These are phyloP conservation scores for Phytophthora sojae DNA, from an alignment of 352 stramenopile genomes.

Conservation along the genomic window DNA sequence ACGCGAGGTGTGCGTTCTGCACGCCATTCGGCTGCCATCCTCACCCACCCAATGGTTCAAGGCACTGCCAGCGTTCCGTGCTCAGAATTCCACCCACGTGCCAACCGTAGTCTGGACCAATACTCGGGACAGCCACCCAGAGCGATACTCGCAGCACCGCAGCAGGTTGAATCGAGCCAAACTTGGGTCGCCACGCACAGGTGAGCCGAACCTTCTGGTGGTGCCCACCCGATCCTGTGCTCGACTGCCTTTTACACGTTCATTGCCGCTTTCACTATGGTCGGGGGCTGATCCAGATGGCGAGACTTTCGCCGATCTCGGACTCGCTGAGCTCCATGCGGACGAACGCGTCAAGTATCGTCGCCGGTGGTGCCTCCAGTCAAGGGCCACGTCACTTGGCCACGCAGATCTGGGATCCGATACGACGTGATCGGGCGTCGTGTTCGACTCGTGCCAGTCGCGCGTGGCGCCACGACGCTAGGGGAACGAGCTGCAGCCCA, in stretches of 20 bases:
- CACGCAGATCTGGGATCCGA: constrained; percentile 12
- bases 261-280: constrained; percentile 2
- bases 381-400: constrained; percentile 17
- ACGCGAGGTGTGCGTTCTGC: too few species aligned
- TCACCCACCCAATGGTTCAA: too few species aligned
- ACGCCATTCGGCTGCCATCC: too few species aligned
- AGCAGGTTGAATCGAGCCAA: constrained; percentile 16
- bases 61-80: too few species aligned
- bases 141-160: neutral
- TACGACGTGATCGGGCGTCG: constrained; percentile 10
- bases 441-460: constrained; percentile 19
- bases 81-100: too few species aligned
- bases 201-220: constrained; percentile 19
- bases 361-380: constrained; percentile 9
- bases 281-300: constrained; percentile 1
- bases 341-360: constrained; percentile 2
- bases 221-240: constrained; percentile 26
- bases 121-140: too few species aligned
- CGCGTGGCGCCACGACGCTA: neutral
- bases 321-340: constrained; percentile 7
- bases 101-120: too few species aligned
- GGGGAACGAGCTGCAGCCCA: neutral
- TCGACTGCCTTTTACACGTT: constrained; percentile 26
- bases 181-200: constrained; percentile 13
- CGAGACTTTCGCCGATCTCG: constrained; percentile 18